These are phyloP conservation scores for Penicillium goetzii DNA, from an alignment of 495 filamentous ascomycete species.

Conservation along the genomic window DNA sequence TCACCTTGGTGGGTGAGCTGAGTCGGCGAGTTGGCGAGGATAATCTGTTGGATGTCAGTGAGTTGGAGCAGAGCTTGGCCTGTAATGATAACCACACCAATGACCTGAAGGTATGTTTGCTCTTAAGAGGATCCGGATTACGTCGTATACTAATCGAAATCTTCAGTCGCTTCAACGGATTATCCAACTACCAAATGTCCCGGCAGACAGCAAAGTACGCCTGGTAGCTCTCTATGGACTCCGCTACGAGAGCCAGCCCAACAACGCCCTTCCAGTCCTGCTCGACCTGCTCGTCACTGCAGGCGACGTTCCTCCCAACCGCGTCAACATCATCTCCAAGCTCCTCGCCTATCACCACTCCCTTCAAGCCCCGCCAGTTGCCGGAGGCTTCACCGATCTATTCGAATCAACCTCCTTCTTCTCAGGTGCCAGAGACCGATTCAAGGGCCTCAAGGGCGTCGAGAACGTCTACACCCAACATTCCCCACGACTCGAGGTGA, in stretches of 20 bases:
- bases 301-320: constrained; percentile 70
- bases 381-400: constrained; percentile 80
- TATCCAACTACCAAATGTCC: constrained; percentile 74
- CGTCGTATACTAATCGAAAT: constrained; percentile 15
- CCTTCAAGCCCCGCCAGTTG: constrained; percentile 69
- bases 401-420: constrained; percentile 94
- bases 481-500: constrained; percentile 83
- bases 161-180: constrained; percentile 78
- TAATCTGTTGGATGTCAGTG: constrained; percentile 86
- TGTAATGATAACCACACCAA: constrained; percentile 92
- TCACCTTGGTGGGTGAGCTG: constrained; percentile 91
- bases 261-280: constrained; percentile 77
- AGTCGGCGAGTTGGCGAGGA: constrained; percentile 84
- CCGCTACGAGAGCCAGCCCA: constrained; percentile 84
- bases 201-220: constrained; percentile 77
- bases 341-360: constrained; percentile 82
- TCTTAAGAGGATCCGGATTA: neutral
- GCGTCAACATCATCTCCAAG: constrained; percentile 73
- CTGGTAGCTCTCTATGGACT: constrained; percentile 91
- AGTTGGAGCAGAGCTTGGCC: constrained; percentile 94
- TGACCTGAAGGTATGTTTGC: constrained; percentile 75
- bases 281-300: constrained; percentile 82
- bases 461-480: constrained; percentile 99
- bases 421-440: constrained; percentile 81
- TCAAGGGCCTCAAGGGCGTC: constrained; percentile 94